phyloP scores from a whole-genome alignment of 2,329 filamentous ascomycete species.

The Colletotrichum cordylinicola region DNA sequence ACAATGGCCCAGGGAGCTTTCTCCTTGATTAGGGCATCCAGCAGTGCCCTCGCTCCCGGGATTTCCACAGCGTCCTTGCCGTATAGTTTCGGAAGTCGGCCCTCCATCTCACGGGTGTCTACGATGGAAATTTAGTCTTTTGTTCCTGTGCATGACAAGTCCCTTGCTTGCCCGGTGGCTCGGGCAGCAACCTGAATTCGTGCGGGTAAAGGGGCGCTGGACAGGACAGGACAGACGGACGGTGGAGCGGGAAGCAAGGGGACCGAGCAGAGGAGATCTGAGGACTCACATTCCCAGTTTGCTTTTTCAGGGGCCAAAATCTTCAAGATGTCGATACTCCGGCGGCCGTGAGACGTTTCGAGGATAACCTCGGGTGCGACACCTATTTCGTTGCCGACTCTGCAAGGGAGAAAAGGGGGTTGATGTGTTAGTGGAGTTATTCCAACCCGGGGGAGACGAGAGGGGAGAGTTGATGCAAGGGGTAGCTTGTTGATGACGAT shows the following conservation, averaged over 20 bases:
- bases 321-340: slow-evolving; percentile 85
- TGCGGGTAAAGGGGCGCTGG: neutral
- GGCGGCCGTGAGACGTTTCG: slow-evolving; percentile 86
- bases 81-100: slow-evolving; percentile 76
- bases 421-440: slow-evolving; percentile 16
- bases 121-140: slow-evolving; percentile 12
- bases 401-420: slow-evolving; percentile 35
- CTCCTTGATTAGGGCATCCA: slow-evolving; percentile 68
- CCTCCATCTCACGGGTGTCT: slow-evolving; percentile 85
- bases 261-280: neutral
- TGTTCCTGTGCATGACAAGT: neutral
- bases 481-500: neutral
- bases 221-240: neutral
- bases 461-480: neutral
- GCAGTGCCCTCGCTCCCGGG: slow-evolving; percentile 77
- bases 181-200: neutral
- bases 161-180: neutral
- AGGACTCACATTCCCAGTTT: slow-evolving; percentile 85
- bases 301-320: slow-evolving; percentile 84
- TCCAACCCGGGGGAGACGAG: neutral
- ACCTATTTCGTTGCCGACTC: slow-evolving; percentile 82
- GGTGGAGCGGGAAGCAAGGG: slow-evolving; percentile 7
- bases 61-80: slow-evolving; percentile 84
- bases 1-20: slow-evolving; percentile 86
- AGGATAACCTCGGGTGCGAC: slow-evolving; percentile 86